Conservation (phyloP, 306 rosid species). For the Prunus armeniaca region DNA sequence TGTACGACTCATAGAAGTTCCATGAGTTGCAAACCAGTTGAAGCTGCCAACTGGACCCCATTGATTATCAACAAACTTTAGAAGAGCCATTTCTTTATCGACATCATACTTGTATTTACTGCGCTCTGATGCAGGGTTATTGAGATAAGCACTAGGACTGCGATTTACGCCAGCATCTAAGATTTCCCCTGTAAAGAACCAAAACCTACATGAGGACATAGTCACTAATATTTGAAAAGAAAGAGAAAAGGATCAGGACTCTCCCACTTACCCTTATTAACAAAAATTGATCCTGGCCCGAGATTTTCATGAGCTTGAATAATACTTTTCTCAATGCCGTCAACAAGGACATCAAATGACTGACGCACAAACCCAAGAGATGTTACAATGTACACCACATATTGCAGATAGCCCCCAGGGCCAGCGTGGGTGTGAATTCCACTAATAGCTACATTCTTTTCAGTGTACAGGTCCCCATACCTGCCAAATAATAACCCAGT, state of each 20-base stretch:
- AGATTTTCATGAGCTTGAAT: slow-evolving; percentile 85
- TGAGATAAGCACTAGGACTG: slow-evolving; percentile 92
- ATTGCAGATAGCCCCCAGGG: slow-evolving; percentile 98
- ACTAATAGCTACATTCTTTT: slow-evolving; percentile 88
- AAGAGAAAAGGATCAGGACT: background rate
- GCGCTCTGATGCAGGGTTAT: slow-evolving; percentile 76
- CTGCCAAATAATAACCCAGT: slow-evolving; percentile 37
- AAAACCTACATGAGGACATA: slow-evolving; percentile 10
- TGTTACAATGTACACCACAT: slow-evolving; percentile 73
- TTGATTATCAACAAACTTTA: slow-evolving; percentile 77
- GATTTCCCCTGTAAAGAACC: slow-evolving; percentile 63
- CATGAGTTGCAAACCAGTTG: slow-evolving; percentile 96
- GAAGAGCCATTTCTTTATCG: slow-evolving; percentile 86
- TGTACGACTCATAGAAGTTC: slow-evolving; percentile 95
- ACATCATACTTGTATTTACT: slow-evolving; percentile 65
- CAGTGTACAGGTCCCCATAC: slow-evolving; percentile 79
- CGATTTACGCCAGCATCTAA: slow-evolving; percentile 86
- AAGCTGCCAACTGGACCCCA: slow-evolving; percentile 92
- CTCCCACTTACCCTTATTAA: slow-evolving; percentile 58
- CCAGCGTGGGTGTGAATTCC: slow-evolving; percentile 97
- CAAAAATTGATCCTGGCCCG: slow-evolving; percentile 69
- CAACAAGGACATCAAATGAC: slow-evolving; percentile 80
- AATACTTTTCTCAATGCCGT: slow-evolving; percentile 89
- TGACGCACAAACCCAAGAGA: slow-evolving; percentile 90
- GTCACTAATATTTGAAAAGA: background rate